Percentiles rank a stretch among this genome's conserved stretches.
Conservation (phyloP, 768 basidiomycete genomes). For the Galerina sulciceps region DNA sequence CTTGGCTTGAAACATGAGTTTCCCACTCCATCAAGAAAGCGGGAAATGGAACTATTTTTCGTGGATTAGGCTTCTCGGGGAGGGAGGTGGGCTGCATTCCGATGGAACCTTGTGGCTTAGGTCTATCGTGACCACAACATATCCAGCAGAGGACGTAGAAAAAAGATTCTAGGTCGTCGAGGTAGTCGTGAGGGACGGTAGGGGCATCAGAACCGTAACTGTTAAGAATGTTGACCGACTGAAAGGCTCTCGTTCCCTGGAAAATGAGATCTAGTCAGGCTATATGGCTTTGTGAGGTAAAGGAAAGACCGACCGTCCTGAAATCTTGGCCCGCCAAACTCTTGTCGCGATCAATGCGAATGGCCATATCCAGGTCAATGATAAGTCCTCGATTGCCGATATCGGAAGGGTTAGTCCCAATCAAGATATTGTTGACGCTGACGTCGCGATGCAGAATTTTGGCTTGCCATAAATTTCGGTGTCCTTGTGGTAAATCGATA, state of each 20-base stretch:
- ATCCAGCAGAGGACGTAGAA: slow-evolving; percentile 16
- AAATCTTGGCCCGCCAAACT: too few relatives aligned
- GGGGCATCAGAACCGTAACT: background rate
- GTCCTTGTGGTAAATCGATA: background rate
- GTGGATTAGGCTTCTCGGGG: too few relatives aligned
- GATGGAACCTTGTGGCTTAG: background rate
- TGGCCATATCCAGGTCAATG: slow-evolving; percentile 3
- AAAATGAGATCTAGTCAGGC: background rate
- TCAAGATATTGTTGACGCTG: slow-evolving; percentile 1
- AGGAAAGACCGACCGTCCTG: background rate
- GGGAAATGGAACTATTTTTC: background rate
- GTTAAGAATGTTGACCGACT: slow-evolving; percentile 1
- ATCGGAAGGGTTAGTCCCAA: background rate
- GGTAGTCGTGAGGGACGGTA: background rate
- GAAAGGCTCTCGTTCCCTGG: slow-evolving; percentile 3
- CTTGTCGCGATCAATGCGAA: background rate
- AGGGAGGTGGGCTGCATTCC: too few relatives aligned
- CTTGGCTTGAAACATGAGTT: too few relatives aligned
- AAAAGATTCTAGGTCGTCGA: slow-evolving; percentile 19
- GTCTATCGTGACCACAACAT: background rate
- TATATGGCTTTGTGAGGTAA: background rate
- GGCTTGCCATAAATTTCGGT: background rate
- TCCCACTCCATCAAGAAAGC: background rate
- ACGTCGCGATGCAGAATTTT: slow-evolving; percentile 7
- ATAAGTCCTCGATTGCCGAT: slow-evolving; percentile 1